phyloP scores from a whole-genome alignment of 2,329 filamentous ascomycete species.

The Diplodia sapinea region DNA sequence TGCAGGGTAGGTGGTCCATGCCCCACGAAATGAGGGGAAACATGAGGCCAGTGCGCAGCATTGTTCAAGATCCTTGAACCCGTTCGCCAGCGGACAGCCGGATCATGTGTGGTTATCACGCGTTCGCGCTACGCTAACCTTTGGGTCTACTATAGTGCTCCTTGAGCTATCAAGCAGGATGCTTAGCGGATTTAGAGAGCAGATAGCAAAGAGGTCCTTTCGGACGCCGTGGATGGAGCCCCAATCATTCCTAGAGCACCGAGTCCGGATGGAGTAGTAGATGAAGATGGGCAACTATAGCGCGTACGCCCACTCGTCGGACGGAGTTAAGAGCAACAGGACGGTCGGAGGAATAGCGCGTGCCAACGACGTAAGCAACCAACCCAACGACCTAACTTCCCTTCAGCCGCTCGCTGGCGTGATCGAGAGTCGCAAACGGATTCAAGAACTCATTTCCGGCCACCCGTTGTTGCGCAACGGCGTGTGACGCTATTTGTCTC shows the following conservation, averaged over 20 bases:
- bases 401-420: neutral
- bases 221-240: neutral
- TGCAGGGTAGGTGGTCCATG: slow-evolving; percentile 12
- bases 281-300: neutral
- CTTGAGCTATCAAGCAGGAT: neutral
- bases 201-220: neutral
- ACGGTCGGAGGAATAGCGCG: neutral
- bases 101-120: slow-evolving; percentile 1
- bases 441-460: neutral
- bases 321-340: neutral
- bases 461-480: neutral
- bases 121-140: neutral
- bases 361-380: neutral
- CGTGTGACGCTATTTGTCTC: neutral
- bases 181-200: neutral
- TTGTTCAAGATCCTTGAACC: neutral
- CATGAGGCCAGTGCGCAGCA: slow-evolving; percentile 7
- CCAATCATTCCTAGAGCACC: neutral
- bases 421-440: neutral
- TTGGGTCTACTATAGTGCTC: neutral
- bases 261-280: neutral
- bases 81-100: slow-evolving; percentile 8
- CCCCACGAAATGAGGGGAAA: slow-evolving; percentile 22
- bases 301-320: neutral
- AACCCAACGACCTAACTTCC: neutral